Percentiles rank a stretch among this genome's conserved stretches.
Evolutionary conservation across 257 asterid genomes (phyloP).

Genomic region (Linaria vulgaris): DNA sequence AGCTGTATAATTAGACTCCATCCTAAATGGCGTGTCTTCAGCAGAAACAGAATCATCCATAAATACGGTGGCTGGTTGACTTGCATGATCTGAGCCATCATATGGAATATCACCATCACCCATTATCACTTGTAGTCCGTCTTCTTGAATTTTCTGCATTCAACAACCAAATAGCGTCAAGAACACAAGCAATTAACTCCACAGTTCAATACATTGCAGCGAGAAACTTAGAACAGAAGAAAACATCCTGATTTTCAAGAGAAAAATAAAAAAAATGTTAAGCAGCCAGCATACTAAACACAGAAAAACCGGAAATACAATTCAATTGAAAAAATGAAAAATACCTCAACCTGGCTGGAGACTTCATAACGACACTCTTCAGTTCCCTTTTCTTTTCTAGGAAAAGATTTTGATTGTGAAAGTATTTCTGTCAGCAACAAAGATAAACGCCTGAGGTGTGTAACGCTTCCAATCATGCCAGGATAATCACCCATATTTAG

Average conservation of each 20-base stretch:
- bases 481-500: constrained; percentile 35
- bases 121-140: constrained; percentile 37
- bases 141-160: constrained; percentile 53
- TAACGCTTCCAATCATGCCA: constrained; percentile 44
- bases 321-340: constrained; percentile 26
- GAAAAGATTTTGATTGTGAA: constrained; percentile 42
- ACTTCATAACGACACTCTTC: constrained; percentile 41
- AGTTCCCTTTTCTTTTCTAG: constrained; percentile 33
- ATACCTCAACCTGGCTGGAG: constrained; percentile 59
- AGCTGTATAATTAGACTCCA: constrained; percentile 42
- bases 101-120: constrained; percentile 39
- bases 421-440: constrained; percentile 55
- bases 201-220: constrained; percentile 17
- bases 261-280: constrained; percentile 10
- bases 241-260: constrained; percentile 9
- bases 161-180: constrained; percentile 25
- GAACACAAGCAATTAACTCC: constrained; percentile 18
- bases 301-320: constrained; percentile 14
- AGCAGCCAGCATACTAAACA: not conserved
- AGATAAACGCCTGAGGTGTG: constrained; percentile 65
- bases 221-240: constrained; percentile 13
- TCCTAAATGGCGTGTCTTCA: constrained; percentile 43
- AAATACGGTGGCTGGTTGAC: constrained; percentile 39
- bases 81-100: constrained; percentile 41
- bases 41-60: constrained; percentile 38